Conservation (phyloP, 2,329 filamentous ascomycete species). For the Fusarium pininemorale region DNA sequence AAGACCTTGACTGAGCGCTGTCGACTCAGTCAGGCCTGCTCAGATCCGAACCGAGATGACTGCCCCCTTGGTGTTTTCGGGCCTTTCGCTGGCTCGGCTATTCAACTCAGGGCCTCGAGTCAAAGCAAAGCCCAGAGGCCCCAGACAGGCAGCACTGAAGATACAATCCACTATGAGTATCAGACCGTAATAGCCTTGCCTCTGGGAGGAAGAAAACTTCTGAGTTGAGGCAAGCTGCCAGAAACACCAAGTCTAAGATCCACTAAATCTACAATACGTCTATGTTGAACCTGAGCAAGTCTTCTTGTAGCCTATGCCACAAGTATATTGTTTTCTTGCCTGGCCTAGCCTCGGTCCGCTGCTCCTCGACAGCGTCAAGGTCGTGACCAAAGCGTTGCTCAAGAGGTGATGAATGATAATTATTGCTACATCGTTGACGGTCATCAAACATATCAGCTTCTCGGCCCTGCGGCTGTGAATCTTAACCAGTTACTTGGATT, state of each 20-base stretch:
- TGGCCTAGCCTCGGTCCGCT: neutral
- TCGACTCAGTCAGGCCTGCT: conserved; percentile 11
- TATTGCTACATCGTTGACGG: neutral
- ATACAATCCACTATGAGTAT: conserved; percentile 22
- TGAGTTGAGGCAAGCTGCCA: neutral
- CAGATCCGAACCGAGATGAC: conserved; percentile 36
- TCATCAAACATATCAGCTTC: conserved; percentile 1
- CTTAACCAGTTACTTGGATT: conserved; percentile 34
- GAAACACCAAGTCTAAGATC: neutral
- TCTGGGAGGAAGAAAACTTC: neutral
- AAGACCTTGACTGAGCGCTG: conserved; percentile 1
- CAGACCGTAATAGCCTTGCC: conserved; percentile 3
- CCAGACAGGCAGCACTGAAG: conserved; percentile 33
- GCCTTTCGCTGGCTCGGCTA: conserved; percentile 31
- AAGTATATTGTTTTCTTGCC: neutral
- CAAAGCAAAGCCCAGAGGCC: conserved; percentile 17
- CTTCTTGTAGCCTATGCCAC: neutral
- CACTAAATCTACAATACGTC: neutral
- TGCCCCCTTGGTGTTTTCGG: conserved; percentile 26
- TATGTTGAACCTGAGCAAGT: neutral
- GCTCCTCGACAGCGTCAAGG: neutral
- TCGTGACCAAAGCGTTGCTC: neutral
- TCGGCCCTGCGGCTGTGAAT: conserved; percentile 8
- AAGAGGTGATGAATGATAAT: neutral
- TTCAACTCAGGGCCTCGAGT: conserved; percentile 10